Evolutionary conservation across 2,329 filamentous ascomycete species (phyloP).

Genomic region (Botrytis tulipae): DNA sequence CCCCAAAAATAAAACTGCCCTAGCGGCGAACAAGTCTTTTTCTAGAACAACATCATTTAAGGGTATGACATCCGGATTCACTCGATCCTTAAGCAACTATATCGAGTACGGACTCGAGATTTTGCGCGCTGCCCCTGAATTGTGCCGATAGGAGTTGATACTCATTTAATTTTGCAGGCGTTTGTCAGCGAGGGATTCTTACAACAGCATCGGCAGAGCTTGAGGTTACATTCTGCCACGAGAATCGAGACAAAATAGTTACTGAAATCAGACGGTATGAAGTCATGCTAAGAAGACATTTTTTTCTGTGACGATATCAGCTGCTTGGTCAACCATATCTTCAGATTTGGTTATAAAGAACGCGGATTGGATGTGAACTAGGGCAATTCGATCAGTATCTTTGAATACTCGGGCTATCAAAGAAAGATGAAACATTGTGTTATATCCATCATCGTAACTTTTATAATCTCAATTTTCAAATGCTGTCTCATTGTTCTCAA

Average conservation of each 20-base stretch:
- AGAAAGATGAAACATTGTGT: background rate
- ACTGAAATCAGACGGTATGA: constrained; percentile 4
- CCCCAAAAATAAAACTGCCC: background rate
- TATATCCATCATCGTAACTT: background rate
- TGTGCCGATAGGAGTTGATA: background rate
- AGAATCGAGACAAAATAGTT: background rate
- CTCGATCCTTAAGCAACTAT: constrained; percentile 8
- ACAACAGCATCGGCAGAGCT: background rate
- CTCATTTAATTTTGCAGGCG: background rate
- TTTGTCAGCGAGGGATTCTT: constrained; percentile 7
- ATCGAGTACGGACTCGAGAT: background rate
- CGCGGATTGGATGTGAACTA: background rate
- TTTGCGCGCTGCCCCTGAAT: background rate
- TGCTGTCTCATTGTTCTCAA: background rate
- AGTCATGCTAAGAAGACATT: background rate
- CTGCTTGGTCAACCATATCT: too few relatives aligned
- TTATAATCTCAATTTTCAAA: background rate
- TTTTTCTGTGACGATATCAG: background rate
- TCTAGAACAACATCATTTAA: background rate
- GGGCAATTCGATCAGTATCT: background rate
- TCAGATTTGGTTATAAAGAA: background rate
- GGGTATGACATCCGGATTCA: background rate
- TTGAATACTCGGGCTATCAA: background rate
- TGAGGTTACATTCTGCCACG: background rate
- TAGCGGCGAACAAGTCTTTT: background rate